Percentiles rank a stretch among this genome's conserved stretches.
Conservation (phyloP, 1,284 basidiomycete species). For the Rhodotorula sp. region DNA sequence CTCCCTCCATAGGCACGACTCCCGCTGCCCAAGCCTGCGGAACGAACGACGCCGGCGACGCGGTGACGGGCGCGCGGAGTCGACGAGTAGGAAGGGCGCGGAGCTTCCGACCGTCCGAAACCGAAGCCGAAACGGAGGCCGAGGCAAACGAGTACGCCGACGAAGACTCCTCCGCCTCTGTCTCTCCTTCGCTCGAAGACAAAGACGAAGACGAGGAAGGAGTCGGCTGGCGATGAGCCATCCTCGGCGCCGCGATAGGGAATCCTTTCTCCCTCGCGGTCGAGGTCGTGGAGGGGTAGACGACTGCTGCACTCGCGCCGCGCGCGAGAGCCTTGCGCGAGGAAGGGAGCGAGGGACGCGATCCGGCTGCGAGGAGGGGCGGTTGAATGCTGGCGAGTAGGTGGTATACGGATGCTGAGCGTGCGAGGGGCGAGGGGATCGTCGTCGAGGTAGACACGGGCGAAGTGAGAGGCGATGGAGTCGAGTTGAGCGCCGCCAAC, state of each 20-base stretch:
- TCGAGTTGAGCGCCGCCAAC: conserved; percentile 13
- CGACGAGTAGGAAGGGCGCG: conserved; percentile 12
- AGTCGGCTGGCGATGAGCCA: conserved; percentile 2
- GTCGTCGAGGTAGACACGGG: neutral
- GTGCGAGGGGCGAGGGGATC: conserved; percentile 2
- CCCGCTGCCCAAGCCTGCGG: neutral
- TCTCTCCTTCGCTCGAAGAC: conserved; percentile 4
- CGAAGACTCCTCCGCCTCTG: neutral
- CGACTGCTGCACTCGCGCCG: neutral
- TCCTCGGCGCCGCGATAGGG: conserved; percentile 16
- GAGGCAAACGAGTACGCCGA: neutral
- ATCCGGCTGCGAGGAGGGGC: neutral
- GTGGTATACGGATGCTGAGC: conserved; percentile 14
- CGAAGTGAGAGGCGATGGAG: neutral
- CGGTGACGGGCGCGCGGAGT: no score
- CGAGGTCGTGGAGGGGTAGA: neutral
- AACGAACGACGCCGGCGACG: neutral
- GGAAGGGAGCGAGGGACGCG: neutral
- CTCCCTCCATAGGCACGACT: neutral
- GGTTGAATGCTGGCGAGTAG: neutral
- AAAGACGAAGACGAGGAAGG: neutral
- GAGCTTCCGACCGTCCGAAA: conserved; percentile 1
- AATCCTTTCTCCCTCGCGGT: conserved; percentile 3
- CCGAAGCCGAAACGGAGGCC: neutral
- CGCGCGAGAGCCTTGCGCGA: neutral